Conservation (phyloP, 1,284 basidiomycete genomes). For the Amylostereum areolatum region DNA sequence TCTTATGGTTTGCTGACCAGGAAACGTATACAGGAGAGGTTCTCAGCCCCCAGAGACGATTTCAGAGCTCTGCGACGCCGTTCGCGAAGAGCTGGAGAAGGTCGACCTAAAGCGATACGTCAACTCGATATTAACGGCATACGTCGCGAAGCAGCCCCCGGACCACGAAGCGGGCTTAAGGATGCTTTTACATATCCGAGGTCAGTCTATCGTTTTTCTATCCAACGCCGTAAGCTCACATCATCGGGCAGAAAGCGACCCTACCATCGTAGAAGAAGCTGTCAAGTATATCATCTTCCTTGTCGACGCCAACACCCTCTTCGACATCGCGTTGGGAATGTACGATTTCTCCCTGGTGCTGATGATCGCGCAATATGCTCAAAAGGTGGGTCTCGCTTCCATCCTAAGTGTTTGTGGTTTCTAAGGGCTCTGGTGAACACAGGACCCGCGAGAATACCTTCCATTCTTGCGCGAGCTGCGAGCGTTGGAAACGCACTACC, state of each 20-base stretch:
- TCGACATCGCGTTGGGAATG: constrained; percentile 95
- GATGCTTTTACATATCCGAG: constrained; percentile 75
- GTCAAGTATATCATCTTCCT: constrained; percentile 99
- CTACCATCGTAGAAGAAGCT: constrained; percentile 85
- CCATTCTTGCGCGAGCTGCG: constrained; percentile 92
- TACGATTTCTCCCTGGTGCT: constrained; percentile 96
- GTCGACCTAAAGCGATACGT: constrained; percentile 77
- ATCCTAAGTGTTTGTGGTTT: neutral
- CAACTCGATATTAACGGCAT: constrained; percentile 87
- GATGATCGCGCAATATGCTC: constrained; percentile 95
- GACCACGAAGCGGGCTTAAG: constrained; percentile 85
- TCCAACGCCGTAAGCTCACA: neutral
- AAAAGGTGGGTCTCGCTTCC: constrained; percentile 60
- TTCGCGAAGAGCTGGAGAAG: constrained; percentile 70
- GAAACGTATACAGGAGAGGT: constrained; percentile 42
- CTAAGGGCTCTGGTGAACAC: constrained; percentile 5
- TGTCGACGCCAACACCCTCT: constrained; percentile 88
- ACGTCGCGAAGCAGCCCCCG: constrained; percentile 88
- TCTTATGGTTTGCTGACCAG: neutral
- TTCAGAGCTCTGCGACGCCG: constrained; percentile 71
- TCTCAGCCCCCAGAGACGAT: constrained; percentile 52
- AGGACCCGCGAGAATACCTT: constrained; percentile 98
- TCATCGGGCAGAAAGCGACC: constrained; percentile 54
- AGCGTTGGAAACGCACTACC: constrained; percentile 76
- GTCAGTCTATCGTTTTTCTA: constrained; percentile 29